Percentiles rank a stretch among this genome's conserved stretches.
These are phyloP conservation scores for Xylaria sp. DNA, from an alignment of 2,329 filamentous ascomycete species.

Conservation along the genomic window DNA sequence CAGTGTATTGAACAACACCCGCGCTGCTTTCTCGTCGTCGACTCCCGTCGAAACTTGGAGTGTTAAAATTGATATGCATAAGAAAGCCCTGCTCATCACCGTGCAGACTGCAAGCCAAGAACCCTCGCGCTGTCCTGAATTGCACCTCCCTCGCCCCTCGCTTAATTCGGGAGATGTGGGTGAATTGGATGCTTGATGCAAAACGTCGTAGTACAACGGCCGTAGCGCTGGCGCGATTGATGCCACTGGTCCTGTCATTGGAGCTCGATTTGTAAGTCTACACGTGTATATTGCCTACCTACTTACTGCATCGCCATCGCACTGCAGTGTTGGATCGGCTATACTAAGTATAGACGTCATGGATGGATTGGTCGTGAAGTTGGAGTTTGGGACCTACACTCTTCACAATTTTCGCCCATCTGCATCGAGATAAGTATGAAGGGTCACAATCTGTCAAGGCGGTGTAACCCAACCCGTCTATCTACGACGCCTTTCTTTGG, in stretches of 20 bases:
- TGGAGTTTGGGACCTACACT: conserved; percentile 17
- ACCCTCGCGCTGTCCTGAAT: conserved; percentile 16
- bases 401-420: conserved; percentile 18
- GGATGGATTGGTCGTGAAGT: conserved; percentile 4
- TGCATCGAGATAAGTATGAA: conserved; percentile 1
- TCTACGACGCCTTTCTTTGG: background rate
- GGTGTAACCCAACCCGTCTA: conserved; percentile 16
- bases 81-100: conserved; percentile 35
- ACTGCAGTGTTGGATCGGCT: conserved; percentile 21
- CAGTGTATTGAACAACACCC: conserved; percentile 13
- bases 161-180: conserved; percentile 18
- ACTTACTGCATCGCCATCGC: conserved; percentile 18
- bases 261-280: conserved; percentile 11
- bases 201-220: background rate
- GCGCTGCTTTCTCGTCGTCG: conserved; percentile 6
- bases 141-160: conserved; percentile 26
- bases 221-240: conserved; percentile 31
- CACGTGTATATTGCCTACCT: conserved; percentile 13
- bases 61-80: conserved; percentile 43
- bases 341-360: conserved; percentile 23
- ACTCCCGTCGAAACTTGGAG: conserved; percentile 26
- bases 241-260: conserved; percentile 1
- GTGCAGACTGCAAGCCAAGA: conserved; percentile 37
- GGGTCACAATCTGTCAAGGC: conserved; percentile 1
- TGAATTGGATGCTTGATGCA: conserved; percentile 19